Conservation (phyloP, 306 rosid species). For the Dryas octopetala region DNA sequence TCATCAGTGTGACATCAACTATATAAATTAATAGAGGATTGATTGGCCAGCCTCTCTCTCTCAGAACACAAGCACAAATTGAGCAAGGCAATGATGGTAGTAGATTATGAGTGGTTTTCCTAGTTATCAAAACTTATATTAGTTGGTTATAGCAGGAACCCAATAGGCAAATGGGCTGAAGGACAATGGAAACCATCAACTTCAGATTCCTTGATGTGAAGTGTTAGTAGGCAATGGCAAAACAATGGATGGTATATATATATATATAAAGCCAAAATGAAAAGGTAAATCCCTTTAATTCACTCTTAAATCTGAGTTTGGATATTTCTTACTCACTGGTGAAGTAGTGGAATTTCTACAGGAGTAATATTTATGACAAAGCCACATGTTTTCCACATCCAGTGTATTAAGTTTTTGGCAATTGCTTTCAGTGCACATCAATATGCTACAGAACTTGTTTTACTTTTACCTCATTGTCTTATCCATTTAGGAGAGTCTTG, state of each 20-base stretch:
- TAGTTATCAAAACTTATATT: slow-evolving; percentile 11
- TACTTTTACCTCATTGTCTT: neutral
- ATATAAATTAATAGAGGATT: slow-evolving; percentile 1
- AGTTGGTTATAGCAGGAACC: slow-evolving; percentile 31
- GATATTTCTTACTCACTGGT: too few species aligned
- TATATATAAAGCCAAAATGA: too few species aligned
- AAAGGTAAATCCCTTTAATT: too few species aligned
- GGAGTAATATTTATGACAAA: neutral
- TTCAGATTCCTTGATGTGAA: neutral
- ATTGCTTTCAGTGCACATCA: too few species aligned
- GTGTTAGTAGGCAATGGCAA: neutral
- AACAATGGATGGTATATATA: too few species aligned
- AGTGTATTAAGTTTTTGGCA: too few species aligned
- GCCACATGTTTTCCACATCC: neutral
- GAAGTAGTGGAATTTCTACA: neutral
- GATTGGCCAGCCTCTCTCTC: neutral
- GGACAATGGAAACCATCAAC: slow-evolving; percentile 7
- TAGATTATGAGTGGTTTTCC: slow-evolving; percentile 12
- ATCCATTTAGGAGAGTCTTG: neutral
- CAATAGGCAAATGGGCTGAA: neutral
- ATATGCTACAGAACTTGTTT: neutral
- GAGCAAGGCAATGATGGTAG: slow-evolving; percentile 3
- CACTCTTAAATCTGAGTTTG: too few species aligned
- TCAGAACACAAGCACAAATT: neutral
- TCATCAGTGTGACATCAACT: neutral